Evolutionary conservation across 306 rosid species (phyloP).

Genomic region (Ammopiptanthus mongolicus): DNA sequence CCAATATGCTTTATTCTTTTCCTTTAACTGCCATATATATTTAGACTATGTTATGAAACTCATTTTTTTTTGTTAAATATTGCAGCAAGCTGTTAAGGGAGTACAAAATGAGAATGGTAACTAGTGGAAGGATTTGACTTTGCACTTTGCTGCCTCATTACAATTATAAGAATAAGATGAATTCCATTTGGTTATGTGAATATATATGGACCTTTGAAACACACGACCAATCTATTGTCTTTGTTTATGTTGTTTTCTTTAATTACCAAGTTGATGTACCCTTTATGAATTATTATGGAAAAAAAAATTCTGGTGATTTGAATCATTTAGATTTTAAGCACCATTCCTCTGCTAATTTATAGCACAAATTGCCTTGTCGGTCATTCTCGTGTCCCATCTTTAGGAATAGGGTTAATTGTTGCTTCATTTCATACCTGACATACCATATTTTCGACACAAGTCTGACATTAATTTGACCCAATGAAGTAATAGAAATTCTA

Average conservation of each 20-base stretch:
- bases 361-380: not conserved
- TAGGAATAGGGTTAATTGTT: not conserved
- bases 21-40: not conserved
- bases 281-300: not conserved
- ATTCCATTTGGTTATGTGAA: not conserved
- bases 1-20: not conserved
- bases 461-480: not conserved
- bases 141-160: not conserved
- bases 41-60: not conserved
- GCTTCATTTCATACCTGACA: too few species aligned
- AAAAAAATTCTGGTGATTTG: not conserved
- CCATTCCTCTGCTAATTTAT: not conserved
- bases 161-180: not conserved
- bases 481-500: not conserved
- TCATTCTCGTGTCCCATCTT: not conserved
- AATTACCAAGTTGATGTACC: not conserved
- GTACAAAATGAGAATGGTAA: conserved; percentile 46
- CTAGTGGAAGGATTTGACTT: conserved; percentile 26
- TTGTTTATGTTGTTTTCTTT: conserved; percentile 1
- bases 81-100: conserved; percentile 54
- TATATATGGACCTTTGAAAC: not conserved
- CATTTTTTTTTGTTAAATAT: not conserved
- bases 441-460: not conserved
- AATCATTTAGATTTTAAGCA: not conserved
- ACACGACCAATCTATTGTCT: not conserved